These are phyloP conservation scores for Pythium pyrilobum DNA, from an alignment of 352 stramenopile genomes.

Conservation along the genomic window DNA sequence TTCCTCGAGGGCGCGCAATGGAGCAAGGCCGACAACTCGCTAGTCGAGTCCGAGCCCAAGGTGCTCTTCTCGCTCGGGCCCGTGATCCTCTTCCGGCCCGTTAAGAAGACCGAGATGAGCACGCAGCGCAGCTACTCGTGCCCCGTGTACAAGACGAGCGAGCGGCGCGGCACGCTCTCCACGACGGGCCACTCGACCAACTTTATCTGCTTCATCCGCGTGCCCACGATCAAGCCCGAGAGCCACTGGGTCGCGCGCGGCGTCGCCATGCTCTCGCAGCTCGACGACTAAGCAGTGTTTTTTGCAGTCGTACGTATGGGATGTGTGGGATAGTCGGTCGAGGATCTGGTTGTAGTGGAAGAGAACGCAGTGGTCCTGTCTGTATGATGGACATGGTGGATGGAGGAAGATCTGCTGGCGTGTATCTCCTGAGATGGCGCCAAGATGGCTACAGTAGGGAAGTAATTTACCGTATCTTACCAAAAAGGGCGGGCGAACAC, in stretches of 20 bases:
- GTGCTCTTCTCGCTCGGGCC: conserved; percentile 83
- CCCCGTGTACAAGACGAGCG: conserved; percentile 94
- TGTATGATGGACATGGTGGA: too few relatives aligned
- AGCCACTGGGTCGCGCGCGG: conserved; percentile 91
- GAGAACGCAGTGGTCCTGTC: too few relatives aligned
- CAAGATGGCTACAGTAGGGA: conserved; percentile 13
- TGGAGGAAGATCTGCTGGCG: too few relatives aligned
- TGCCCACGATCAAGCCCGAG: conserved; percentile 75
- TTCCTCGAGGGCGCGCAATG: conserved; percentile 89
- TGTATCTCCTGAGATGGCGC: too few relatives aligned
- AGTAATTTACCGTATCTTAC: conserved; percentile 12
- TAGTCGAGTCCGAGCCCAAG: conserved; percentile 85
- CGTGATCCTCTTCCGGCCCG: conserved; percentile 78
- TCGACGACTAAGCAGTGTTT: conserved; percentile 80
- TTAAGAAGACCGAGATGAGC: conserved; percentile 76
- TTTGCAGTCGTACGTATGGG: too few relatives aligned
- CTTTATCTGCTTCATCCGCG: conserved; percentile 92
- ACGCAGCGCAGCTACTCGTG: conserved; percentile 78
- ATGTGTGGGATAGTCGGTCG: too few relatives aligned
- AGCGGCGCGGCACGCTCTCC: conserved; percentile 85
- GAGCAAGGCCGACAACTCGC: conserved; percentile 57
- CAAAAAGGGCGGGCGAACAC: conserved; percentile 3
- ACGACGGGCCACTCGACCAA: conserved; percentile 95
- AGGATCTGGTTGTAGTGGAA: too few relatives aligned
- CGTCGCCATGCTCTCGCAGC: conserved; percentile 90